Percentiles rank a stretch among this genome's conserved stretches.
Evolutionary conservation across 202 grass and related monocot genomes (phyloP).

Genomic region (Zizania palustris): DNA sequence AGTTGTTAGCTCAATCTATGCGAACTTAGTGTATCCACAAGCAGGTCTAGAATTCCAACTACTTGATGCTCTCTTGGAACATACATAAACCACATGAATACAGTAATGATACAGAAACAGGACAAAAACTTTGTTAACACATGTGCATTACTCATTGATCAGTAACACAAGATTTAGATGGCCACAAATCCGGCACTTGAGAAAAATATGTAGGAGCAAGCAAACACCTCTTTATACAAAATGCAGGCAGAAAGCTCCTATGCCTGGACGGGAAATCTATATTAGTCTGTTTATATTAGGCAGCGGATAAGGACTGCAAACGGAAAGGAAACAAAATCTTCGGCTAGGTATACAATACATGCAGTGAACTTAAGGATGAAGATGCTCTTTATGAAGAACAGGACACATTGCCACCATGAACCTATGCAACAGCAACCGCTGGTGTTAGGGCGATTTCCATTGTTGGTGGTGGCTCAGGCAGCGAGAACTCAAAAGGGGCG

Average conservation of each 20-base stretch:
- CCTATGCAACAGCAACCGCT: slow-evolving; percentile 36
- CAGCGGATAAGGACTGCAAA: slow-evolving; percentile 9
- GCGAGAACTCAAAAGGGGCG: slow-evolving; percentile 51
- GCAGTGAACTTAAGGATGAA: slow-evolving; percentile 6
- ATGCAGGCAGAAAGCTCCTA: slow-evolving; percentile 40
- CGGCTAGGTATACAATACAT: background rate
- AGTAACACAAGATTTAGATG: slow-evolving; percentile 32
- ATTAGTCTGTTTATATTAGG: slow-evolving; percentile 44
- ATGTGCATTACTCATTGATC: slow-evolving; percentile 18
- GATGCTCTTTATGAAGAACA: slow-evolving; percentile 18
- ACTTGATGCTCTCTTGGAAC: slow-evolving; percentile 5
- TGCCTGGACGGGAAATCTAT: slow-evolving; percentile 4
- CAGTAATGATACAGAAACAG: slow-evolving; percentile 5
- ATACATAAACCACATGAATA: background rate
- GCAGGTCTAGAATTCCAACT: background rate
- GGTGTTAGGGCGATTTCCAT: slow-evolving; percentile 38
- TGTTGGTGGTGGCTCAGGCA: slow-evolving; percentile 43
- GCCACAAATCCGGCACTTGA: slow-evolving; percentile 29
- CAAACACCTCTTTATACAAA: slow-evolving; percentile 54
- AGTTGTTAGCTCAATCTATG: background rate
- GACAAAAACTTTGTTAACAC: slow-evolving; percentile 17
- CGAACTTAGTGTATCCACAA: background rate
- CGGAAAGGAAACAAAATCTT: slow-evolving; percentile 37
- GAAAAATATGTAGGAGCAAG: slow-evolving; percentile 33
- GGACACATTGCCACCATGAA: background rate